Evolutionary conservation across 495 filamentous ascomycete genomes (phyloP).

Genomic region (Xylaria palmicola): DNA sequence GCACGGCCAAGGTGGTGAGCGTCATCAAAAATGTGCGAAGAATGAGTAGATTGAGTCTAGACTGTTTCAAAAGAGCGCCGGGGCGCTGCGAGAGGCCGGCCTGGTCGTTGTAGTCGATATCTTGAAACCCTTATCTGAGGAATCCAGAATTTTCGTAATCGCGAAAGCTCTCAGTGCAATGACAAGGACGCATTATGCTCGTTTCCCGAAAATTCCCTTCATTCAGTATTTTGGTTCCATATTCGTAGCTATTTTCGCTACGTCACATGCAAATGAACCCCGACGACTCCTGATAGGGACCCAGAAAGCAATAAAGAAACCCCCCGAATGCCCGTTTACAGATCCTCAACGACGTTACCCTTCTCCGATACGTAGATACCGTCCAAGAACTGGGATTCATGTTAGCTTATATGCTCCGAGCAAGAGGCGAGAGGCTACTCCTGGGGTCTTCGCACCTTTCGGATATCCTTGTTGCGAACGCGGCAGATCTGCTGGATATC

Average conservation of each 20-base stretch:
- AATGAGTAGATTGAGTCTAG: background rate
- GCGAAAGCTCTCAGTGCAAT: slow-evolving; percentile 9
- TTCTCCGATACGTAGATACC: slow-evolving; percentile 98
- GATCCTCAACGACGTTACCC: slow-evolving; percentile 81
- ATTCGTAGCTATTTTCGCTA: slow-evolving; percentile 52
- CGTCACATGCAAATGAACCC: slow-evolving; percentile 61
- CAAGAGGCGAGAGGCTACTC: background rate
- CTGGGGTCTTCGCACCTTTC: slow-evolving; percentile 64
- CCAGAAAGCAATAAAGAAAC: slow-evolving; percentile 44
- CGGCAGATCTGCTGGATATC: slow-evolving; percentile 99
- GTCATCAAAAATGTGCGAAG: slow-evolving; percentile 4
- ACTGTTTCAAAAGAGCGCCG: slow-evolving; percentile 1
- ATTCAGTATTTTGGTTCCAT: slow-evolving; percentile 43
- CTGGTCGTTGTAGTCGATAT: slow-evolving; percentile 5
- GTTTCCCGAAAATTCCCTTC: slow-evolving; percentile 24
- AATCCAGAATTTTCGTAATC: slow-evolving; percentile 8
- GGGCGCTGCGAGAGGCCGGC: slow-evolving; percentile 3
- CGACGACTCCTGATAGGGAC: slow-evolving; percentile 44
- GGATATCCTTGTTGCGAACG: slow-evolving; percentile 99
- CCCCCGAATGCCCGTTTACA: slow-evolving; percentile 33
- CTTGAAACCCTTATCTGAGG: background rate
- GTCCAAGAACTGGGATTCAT: slow-evolving; percentile 83
- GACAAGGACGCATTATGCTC: slow-evolving; percentile 11
- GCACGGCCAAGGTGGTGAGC: no score
- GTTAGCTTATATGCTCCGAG: background rate